Conservation (phyloP, 768 basidiomycete genomes). For the Tulasnella sp. region DNA sequence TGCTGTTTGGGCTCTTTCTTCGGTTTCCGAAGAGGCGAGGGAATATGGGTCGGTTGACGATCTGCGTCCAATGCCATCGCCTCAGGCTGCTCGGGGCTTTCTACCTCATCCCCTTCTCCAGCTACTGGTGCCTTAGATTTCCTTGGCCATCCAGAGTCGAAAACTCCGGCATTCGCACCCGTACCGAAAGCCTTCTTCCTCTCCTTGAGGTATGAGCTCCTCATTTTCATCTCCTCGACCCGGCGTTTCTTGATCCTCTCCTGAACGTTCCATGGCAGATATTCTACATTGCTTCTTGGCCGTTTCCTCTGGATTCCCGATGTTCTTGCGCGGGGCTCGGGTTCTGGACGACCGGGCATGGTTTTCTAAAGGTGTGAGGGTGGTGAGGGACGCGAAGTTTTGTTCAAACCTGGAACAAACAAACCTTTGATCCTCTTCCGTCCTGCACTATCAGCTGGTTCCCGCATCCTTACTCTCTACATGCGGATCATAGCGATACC, state of each 20-base stretch:
- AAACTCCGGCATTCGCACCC: slow-evolving; percentile 1
- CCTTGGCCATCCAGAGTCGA: slow-evolving; percentile 11
- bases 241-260: slow-evolving; percentile 72
- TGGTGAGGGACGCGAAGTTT: not conserved
- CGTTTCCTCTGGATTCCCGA: slow-evolving; percentile 35
- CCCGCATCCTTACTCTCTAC: not conserved
- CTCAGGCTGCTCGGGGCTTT: not conserved
- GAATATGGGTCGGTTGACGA: not conserved
- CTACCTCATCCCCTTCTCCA: not conserved
- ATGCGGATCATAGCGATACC: not conserved
- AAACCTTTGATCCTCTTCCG: not conserved
- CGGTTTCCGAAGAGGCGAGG: not conserved
- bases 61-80: not conserved
- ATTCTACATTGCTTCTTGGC: slow-evolving; percentile 54
- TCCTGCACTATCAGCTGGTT: not conserved
- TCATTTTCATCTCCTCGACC: slow-evolving; percentile 65
- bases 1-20: not conserved
- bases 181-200: slow-evolving; percentile 37
- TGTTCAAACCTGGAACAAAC: not conserved
- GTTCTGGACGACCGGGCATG: not conserved
- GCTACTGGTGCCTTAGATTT: slow-evolving; percentile 1
- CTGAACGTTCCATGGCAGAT: slow-evolving; percentile 53
- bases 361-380: slow-evolving; percentile 9
- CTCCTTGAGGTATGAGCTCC: slow-evolving; percentile 64
- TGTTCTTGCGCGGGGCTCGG: not conserved